phyloP scores from a whole-genome alignment of 176 grass and related monocot species.

The Aegilops bicornis region DNA sequence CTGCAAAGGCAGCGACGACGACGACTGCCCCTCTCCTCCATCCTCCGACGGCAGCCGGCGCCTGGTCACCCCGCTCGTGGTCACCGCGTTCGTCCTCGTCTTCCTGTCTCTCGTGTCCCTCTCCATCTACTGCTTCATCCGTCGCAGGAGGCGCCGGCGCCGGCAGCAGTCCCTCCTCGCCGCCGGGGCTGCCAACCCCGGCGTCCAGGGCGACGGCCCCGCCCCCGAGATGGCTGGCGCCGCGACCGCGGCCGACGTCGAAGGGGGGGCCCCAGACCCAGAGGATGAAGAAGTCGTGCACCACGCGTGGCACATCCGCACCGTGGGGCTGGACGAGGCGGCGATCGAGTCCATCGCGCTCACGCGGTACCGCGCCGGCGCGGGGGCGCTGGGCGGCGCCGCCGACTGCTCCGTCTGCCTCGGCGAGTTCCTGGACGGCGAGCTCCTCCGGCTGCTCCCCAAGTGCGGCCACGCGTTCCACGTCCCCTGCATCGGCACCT shows the following conservation, averaged over 20 bases:
- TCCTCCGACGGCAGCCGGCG: neutral
- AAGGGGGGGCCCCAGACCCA: rapidly evolving
- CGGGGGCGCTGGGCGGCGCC: slow-evolving; percentile 39
- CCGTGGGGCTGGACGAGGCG: slow-evolving; percentile 76
- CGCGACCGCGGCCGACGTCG: neutral
- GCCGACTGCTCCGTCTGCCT: slow-evolving; percentile 80
- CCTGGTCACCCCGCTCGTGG: neutral
- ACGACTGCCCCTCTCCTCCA: neutral
- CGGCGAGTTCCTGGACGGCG: slow-evolving; percentile 77
- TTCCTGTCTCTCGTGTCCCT: slow-evolving; percentile 5
- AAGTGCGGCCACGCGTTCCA: slow-evolving; percentile 93
- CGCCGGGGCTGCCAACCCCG: neutral
- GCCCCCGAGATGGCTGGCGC: neutral
- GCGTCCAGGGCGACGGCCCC: neutral
- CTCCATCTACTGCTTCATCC: neutral
- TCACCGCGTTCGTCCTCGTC: neutral
- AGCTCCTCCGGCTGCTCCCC: slow-evolving; percentile 84
- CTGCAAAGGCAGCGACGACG: neutral
- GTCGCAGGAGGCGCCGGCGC: slow-evolving; percentile 8
- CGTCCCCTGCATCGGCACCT: slow-evolving; percentile 76
- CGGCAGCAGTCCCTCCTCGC: slow-evolving; percentile 24
- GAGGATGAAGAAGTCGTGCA: slow-evolving; percentile 45
- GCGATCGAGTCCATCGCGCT: slow-evolving; percentile 56
- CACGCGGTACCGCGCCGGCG: slow-evolving; percentile 41
- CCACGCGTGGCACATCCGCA: slow-evolving; percentile 89